phyloP scores from a whole-genome alignment of 2,329 filamentous ascomycete genomes.

The Xylaria arbuscula region DNA sequence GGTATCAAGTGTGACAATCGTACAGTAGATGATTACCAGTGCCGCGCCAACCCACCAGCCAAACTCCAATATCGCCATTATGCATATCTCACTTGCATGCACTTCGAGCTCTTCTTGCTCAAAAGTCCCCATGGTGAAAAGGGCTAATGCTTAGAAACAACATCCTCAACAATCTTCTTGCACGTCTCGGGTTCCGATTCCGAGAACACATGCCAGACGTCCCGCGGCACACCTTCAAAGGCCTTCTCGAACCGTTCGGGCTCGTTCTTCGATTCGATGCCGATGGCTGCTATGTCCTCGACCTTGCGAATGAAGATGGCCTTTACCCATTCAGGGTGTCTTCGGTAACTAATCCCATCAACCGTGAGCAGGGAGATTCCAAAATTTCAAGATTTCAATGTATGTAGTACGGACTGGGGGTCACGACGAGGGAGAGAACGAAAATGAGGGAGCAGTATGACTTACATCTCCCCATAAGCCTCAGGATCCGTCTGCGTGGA shows the following conservation, averaged over 20 bases:
- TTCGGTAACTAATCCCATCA: slow-evolving; percentile 61
- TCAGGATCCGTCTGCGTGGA: slow-evolving; percentile 93
- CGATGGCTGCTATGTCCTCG: slow-evolving; percentile 73
- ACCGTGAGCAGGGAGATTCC: slow-evolving; percentile 20
- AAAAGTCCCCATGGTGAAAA: neutral
- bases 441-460: neutral
- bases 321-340: slow-evolving; percentile 79
- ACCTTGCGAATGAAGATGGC: slow-evolving; percentile 89
- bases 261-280: slow-evolving; percentile 79
- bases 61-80: slow-evolving; percentile 10
- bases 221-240: slow-evolving; percentile 77
- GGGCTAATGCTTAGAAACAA: slow-evolving; percentile 38
- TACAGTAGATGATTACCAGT: slow-evolving; percentile 3
- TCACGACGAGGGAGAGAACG: too few relatives aligned
- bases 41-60: neutral
- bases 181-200: slow-evolving; percentile 79
- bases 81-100: neutral
- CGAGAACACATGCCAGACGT: slow-evolving; percentile 85
- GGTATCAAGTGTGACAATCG: slow-evolving; percentile 27
- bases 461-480: slow-evolving; percentile 83
- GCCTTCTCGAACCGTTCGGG: slow-evolving; percentile 82
- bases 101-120: neutral
- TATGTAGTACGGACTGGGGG: too few relatives aligned
- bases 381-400: too few relatives aligned
- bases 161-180: slow-evolving; percentile 53